Percentiles rank a stretch among this genome's conserved stretches.
Conservation (phyloP, 176 grass and related monocot species). For the Thinopyrum elongatum region DNA sequence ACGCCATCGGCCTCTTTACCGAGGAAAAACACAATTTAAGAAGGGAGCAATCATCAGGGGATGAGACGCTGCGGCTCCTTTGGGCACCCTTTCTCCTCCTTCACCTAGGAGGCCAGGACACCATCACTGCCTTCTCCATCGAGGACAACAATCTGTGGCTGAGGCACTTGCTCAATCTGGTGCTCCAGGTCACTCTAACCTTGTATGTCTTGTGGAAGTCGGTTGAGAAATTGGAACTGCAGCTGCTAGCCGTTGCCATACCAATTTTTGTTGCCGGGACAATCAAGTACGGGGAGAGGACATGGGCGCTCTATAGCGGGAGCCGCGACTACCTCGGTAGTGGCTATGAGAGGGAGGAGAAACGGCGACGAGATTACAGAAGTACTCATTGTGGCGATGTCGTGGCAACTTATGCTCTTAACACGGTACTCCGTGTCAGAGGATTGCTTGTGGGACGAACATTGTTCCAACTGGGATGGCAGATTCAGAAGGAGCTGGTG, state of each 20-base stretch:
- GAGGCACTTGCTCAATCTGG: not conserved
- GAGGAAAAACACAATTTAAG: not conserved
- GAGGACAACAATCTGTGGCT: slow-evolving; percentile 10
- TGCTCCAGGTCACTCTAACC: not conserved
- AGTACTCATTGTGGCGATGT: not conserved
- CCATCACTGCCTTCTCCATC: not conserved
- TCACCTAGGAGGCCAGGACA: not conserved
- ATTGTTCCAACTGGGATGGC: not conserved
- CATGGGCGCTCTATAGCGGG: not conserved
- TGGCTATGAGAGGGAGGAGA: not conserved
- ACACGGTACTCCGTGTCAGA: not conserved
- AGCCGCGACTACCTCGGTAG: not conserved
- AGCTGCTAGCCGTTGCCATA: not conserved
- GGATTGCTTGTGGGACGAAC: not conserved
- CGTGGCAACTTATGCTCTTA: not conserved
- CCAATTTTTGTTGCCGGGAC: not conserved
- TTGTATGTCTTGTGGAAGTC: slow-evolving; percentile 16
- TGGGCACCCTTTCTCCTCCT: not conserved
- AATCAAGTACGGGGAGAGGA: slow-evolving; percentile 14
- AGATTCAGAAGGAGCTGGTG: rapidly evolving
- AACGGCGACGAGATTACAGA: not conserved
- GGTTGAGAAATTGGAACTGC: not conserved
- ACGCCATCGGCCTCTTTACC: not conserved
- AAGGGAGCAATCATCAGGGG: too few relatives aligned
- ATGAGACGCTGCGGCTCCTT: not conserved